A percentile compares a stretch with the other conserved stretches of the same genome.
Evolutionary conservation across 371 early-diverging fungal species (phyloP).

Genomic region (Funneliformis caledonium): DNA sequence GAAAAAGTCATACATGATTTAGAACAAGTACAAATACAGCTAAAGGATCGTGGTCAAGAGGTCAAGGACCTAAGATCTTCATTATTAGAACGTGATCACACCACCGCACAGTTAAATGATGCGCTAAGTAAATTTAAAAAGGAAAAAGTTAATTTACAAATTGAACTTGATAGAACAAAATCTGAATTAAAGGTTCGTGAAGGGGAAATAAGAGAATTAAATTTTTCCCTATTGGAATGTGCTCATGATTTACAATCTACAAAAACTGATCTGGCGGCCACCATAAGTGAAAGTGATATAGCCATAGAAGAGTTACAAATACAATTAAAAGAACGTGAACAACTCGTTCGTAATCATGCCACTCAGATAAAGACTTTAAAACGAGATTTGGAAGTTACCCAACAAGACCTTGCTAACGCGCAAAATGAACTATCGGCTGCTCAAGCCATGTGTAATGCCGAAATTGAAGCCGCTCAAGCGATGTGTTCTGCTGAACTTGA

Average conservation of each 20-base stretch:
- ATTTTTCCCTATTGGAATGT: conserved; percentile 31
- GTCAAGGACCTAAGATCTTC: neutral
- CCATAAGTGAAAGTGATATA: conserved; percentile 10
- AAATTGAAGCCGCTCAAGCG: conserved; percentile 24
- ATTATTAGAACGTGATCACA: conserved; percentile 16
- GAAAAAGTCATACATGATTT: neutral
- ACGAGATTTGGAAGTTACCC: neutral
- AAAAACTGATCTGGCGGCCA: conserved; percentile 15
- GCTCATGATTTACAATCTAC: conserved; percentile 32
- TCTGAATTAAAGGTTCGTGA: conserved; percentile 30
- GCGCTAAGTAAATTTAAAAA: neutral
- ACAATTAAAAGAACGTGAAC: conserved; percentile 20
- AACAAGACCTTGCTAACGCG: neutral
- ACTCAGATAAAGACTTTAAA: neutral
- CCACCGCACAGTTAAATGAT: neutral
- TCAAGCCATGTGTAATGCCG: neutral
- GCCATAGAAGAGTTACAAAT: neutral
- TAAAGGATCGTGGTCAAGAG: conserved; percentile 12
- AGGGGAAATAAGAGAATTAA: conserved; percentile 31
- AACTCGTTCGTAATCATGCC: neutral
- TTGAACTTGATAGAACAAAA: conserved; percentile 26
- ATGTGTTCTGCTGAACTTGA: conserved; percentile 28
- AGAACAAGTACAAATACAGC: neutral
- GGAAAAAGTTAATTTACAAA: conserved; percentile 15
- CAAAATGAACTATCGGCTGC: neutral